phyloP scores from a whole-genome alignment of 176 grass and related monocot species.

The Melocanna baccifera region DNA sequence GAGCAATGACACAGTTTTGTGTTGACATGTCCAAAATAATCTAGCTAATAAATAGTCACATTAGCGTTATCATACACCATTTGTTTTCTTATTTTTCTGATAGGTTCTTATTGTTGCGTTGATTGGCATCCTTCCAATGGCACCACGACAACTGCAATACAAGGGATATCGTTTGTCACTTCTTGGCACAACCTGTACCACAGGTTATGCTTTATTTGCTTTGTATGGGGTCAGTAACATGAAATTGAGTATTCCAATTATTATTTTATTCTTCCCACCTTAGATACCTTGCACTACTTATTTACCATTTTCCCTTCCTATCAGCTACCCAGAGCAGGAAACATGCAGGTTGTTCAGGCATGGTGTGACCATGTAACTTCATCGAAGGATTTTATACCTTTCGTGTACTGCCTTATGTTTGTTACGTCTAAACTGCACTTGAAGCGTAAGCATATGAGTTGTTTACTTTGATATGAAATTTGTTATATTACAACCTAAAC shows the following conservation, averaged over 20 bases:
- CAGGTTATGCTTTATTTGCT: constrained; percentile 68
- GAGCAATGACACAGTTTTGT: background rate
- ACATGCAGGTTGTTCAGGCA: constrained; percentile 48
- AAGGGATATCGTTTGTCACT: constrained; percentile 85
- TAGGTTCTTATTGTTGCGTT: constrained; percentile 80
- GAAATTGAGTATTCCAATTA: constrained; percentile 23
- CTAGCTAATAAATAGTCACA: background rate
- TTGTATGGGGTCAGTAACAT: constrained; percentile 60
- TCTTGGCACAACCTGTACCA: constrained; percentile 77
- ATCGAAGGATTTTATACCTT: constrained; percentile 87
- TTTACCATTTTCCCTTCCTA: constrained; percentile 20
- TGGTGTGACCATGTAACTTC: constrained; percentile 72
- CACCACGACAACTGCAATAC: constrained; percentile 57
- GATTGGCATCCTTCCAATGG: constrained; percentile 79
- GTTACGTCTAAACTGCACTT: constrained; percentile 79
- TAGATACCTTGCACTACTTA: constrained; percentile 1
- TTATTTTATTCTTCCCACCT: background rate
- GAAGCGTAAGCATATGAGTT: constrained; percentile 67
- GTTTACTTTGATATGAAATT: constrained; percentile 17
- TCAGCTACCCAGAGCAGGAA: constrained; percentile 86
- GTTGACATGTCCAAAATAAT: background rate
- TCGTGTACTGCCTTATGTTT: constrained; percentile 90
- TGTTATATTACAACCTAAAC: constrained; percentile 20
- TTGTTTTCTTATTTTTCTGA: constrained; percentile 20
- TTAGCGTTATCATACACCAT: constrained; percentile 17